Conservation (phyloP, 805 yeast species). For the Isabelozyma pseudorhagii region DNA sequence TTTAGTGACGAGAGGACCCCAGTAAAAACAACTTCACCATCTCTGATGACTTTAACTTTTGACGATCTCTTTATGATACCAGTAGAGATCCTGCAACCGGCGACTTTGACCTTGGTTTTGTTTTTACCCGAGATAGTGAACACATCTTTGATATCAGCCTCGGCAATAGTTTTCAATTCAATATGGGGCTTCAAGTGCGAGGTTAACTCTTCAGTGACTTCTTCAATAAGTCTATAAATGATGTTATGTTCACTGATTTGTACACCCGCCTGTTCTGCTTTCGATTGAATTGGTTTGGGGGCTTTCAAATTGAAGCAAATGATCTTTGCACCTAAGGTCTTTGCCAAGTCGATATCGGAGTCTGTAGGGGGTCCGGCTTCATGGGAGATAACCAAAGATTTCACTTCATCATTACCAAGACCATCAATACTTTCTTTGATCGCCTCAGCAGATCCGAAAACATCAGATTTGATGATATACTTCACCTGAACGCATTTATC, state of each 20-base stretch:
- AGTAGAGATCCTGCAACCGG: slow-evolving; percentile 78
- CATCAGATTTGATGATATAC: slow-evolving; percentile 85
- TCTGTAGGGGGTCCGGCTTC: slow-evolving; percentile 76
- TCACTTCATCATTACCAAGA: slow-evolving; percentile 85
- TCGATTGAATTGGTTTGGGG: slow-evolving; percentile 57
- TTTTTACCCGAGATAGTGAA: slow-evolving; percentile 64
- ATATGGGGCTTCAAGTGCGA: slow-evolving; percentile 59
- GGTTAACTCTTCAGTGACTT: slow-evolving; percentile 65
- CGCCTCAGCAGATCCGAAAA: slow-evolving; percentile 93
- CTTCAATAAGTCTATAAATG: slow-evolving; percentile 85
- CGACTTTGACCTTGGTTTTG: slow-evolving; percentile 59
- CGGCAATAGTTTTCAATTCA: slow-evolving; percentile 64
- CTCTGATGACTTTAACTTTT: slow-evolving; percentile 55
- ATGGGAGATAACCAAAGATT: slow-evolving; percentile 61
- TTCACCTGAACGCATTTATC: slow-evolving; percentile 34
- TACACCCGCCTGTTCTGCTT: slow-evolving; percentile 59
- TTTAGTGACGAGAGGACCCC: slow-evolving; percentile 74
- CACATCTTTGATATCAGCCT: slow-evolving; percentile 64
- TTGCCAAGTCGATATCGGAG: slow-evolving; percentile 39
- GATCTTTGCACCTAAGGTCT: slow-evolving; percentile 56
- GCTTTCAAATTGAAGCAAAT: slow-evolving; percentile 74
- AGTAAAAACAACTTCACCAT: slow-evolving; percentile 41
- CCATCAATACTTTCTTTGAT: slow-evolving; percentile 75
- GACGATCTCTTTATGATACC: slow-evolving; percentile 67
- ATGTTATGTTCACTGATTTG: slow-evolving; percentile 65